Evolutionary conservation across 345 rosid species (phyloP).

Genomic region (Jatropha curcas): DNA sequence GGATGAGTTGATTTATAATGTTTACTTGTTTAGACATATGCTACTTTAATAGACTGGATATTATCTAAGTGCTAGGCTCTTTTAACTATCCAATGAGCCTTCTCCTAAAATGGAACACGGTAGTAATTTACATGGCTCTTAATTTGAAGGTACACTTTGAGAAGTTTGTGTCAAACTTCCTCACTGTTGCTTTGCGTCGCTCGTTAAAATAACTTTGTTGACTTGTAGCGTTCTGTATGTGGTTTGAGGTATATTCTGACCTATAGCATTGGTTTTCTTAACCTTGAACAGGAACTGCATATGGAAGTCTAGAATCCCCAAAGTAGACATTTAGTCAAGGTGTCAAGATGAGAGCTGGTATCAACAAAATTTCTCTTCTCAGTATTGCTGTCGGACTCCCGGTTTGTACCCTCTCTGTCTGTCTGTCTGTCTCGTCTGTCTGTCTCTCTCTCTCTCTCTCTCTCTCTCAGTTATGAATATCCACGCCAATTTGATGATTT

Average conservation of each 20-base stretch:
- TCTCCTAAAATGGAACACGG: neutral
- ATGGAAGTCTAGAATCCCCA: slow-evolving; percentile 90
- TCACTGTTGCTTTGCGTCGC: neutral
- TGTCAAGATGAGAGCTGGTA: slow-evolving; percentile 79
- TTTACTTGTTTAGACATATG: no score
- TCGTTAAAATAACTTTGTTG: neutral
- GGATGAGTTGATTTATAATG: neutral
- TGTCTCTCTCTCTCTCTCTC: no score
- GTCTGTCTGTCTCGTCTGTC: no score
- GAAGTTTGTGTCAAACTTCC: neutral
- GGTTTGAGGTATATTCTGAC: neutral
- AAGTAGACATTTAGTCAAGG: slow-evolving; percentile 70
- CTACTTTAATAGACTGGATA: neutral
- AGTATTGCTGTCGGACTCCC: slow-evolving; percentile 98
- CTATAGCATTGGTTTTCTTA: neutral
- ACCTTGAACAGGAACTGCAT: slow-evolving; percentile 64
- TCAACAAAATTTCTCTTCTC: slow-evolving; percentile 75
- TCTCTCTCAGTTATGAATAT: no score
- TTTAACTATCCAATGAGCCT: neutral
- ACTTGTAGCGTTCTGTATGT: neutral
- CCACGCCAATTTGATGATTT: no score
- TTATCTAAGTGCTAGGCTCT: neutral
- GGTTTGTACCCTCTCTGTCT: slow-evolving; percentile 61
- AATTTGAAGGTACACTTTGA: neutral
- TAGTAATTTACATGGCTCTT: neutral